A percentile compares a stretch with the other conserved stretches of the same genome.
Conservation (phyloP, 1,284 basidiomycete species). For the Ganoderma lucidum region DNA sequence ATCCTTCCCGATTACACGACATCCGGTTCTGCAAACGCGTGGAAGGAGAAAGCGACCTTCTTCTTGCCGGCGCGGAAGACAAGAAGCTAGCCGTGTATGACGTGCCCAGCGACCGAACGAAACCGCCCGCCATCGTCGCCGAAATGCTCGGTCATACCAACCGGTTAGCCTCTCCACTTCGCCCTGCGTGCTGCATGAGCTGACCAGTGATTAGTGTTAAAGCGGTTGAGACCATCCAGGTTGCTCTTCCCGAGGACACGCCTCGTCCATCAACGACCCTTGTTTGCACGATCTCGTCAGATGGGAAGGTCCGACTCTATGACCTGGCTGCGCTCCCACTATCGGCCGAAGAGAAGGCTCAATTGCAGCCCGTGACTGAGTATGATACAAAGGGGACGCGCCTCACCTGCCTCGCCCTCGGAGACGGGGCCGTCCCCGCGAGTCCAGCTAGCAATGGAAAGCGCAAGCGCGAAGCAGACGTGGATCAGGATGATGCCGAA, state of each 20-base stretch:
- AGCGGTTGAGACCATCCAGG: slow-evolving; percentile 66
- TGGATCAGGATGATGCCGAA: slow-evolving; percentile 30
- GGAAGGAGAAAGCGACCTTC: slow-evolving; percentile 64
- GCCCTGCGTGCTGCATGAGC: slow-evolving; percentile 4
- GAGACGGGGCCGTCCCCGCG: slow-evolving; percentile 57
- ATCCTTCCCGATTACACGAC: slow-evolving; percentile 84
- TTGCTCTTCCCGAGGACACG: slow-evolving; percentile 56
- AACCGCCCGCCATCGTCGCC: slow-evolving; percentile 61
- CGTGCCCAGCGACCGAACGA: slow-evolving; percentile 51
- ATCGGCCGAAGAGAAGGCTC: slow-evolving; percentile 38
- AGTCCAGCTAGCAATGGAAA: slow-evolving; percentile 40
- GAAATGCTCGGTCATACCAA: slow-evolving; percentile 77
- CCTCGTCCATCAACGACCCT: slow-evolving; percentile 61
- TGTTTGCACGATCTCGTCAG: slow-evolving; percentile 81
- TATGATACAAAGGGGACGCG: slow-evolving; percentile 89
- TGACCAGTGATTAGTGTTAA: slow-evolving; percentile 61
- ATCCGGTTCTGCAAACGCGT: slow-evolving; percentile 72
- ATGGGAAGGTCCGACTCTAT: slow-evolving; percentile 84
- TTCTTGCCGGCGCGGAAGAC: slow-evolving; percentile 88
- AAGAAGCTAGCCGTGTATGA: slow-evolving; percentile 82
- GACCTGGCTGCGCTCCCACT: slow-evolving; percentile 62
- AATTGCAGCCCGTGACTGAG: slow-evolving; percentile 63
- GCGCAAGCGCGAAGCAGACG: slow-evolving; percentile 47
- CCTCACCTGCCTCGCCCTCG: slow-evolving; percentile 81
- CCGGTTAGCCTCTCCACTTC: slow-evolving; percentile 55